Evolutionary conservation across 208 protist species (phyloP).

Genomic region (Trypanosoma conorhini): DNA sequence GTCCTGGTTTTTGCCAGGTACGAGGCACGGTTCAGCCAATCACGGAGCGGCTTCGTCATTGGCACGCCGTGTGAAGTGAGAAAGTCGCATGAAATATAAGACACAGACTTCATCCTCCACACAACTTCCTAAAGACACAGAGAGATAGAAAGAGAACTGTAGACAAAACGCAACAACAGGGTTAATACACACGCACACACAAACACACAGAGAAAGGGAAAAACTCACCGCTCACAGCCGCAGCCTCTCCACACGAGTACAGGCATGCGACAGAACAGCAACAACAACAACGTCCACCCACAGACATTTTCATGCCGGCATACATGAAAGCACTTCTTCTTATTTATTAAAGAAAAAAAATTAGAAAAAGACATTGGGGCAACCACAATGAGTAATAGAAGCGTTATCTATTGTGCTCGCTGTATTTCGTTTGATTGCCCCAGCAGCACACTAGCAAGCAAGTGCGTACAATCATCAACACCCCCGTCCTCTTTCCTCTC

Average conservation of each 20-base stretch:
- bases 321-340: not conserved
- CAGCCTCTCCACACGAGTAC: not conserved
- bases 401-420: not conserved
- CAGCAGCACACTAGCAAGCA: not conserved
- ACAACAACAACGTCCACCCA: not conserved
- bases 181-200: not conserved
- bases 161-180: not conserved
- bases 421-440: not conserved
- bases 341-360: not conserved
- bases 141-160: not conserved
- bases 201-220: not conserved
- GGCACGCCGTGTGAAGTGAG: slow-evolving; percentile 47
- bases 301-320: not conserved
- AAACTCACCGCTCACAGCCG: not conserved
- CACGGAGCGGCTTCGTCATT: slow-evolving; percentile 43
- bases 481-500: not conserved
- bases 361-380: not conserved
- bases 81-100: slow-evolving; percentile 48
- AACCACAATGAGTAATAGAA: not conserved
- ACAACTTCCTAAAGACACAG: slow-evolving; percentile 2
- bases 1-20: slow-evolving; percentile 54
- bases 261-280: not conserved
- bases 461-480: not conserved
- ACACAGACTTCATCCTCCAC: slow-evolving; percentile 18
- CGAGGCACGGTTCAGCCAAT: slow-evolving; percentile 67